Evolutionary conservation across 1,284 basidiomycete genomes (phyloP), one percentile per base, ranked within the genome.

Genomic region (Puccinia brachypodii): DNA sequence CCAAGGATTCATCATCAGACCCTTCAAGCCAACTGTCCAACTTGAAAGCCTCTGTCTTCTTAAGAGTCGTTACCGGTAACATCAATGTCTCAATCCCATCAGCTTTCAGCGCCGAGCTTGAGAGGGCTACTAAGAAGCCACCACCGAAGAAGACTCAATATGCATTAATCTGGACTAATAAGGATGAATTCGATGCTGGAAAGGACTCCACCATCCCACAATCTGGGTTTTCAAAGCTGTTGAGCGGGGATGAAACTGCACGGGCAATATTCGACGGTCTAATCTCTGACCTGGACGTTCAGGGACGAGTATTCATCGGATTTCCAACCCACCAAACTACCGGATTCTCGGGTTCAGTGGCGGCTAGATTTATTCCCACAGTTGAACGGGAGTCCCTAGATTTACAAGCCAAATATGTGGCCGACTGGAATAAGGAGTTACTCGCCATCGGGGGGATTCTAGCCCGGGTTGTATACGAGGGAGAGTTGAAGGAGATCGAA

Each of bases 301-400:
- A 90, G 60, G 90, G 92, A 1, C 90, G 91, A 36, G 88, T 95
- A 16, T 94, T 94, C 86, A 94, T 94, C 84, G 93, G 75, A 0
- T 87, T 86, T 84, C 84, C 85, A 25, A 96, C 94, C 7, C 92
- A 90, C 31, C 96, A 99, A 87, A 97, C 95, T 7, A 97, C 95
- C 1, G 94, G 95, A 71, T 91, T 97, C 64, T 94, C 93, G 3
- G 95, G 95, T 0, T 94, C 96, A 85, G 91, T 98, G 87, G 91
- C 94, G 1, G 92, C 94, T 1, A 90, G 95, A 9, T 98, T 98
- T 86, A 97, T 99, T 82, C 95, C 95, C 0, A 99, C 96, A 0
- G 96, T 99, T 1, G 96, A 99, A 87, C 91, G 96, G 83, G 96
- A 99, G 87, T 94, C 93, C 0, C 92, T 98, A 83, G 95, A 97